These are phyloP conservation scores for Mikania micrantha DNA, from an alignment of 129 eudicot species.

Conservation along the genomic window DNA sequence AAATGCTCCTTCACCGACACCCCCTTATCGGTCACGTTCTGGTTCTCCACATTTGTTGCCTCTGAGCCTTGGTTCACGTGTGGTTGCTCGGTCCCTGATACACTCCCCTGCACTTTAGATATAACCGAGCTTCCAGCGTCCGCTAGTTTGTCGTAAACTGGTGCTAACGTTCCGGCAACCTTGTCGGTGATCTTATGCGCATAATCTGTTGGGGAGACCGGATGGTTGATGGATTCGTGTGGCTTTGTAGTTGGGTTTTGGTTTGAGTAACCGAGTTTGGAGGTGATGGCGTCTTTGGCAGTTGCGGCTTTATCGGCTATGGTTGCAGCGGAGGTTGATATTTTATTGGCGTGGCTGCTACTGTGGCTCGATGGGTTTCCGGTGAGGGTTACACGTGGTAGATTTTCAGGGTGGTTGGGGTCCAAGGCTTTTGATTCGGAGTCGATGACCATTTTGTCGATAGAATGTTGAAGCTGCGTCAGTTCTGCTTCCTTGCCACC, in stretches of 20 bases:
- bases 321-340: constrained; percentile 41
- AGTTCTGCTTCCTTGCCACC: constrained; percentile 43
- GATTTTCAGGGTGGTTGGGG: constrained; percentile 22
- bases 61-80: background rate
- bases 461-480: constrained; percentile 28
- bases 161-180: constrained; percentile 38
- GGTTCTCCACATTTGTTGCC: background rate
- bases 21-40: constrained; percentile 32
- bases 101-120: constrained; percentile 37
- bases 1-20: constrained; percentile 47
- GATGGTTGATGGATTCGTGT: background rate
- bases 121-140: constrained; percentile 35
- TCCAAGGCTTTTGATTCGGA: constrained; percentile 22
- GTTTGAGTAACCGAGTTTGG: constrained; percentile 41
- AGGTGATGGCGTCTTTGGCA: constrained; percentile 40
- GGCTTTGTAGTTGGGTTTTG: background rate
- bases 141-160: constrained; percentile 47
- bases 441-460: constrained; percentile 36
- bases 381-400: constrained; percentile 25
- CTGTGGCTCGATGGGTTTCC: constrained; percentile 30
- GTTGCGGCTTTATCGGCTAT: constrained; percentile 43
- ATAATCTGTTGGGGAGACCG: constrained; percentile 34
- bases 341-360: constrained; percentile 32
- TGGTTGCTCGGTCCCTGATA: constrained; percentile 13
- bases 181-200: constrained; percentile 36